Evolutionary conservation across 495 filamentous ascomycete species (phyloP), one percentile per base, ranked within the genome.

Genomic region (Lophiostoma macrostomum): DNA sequence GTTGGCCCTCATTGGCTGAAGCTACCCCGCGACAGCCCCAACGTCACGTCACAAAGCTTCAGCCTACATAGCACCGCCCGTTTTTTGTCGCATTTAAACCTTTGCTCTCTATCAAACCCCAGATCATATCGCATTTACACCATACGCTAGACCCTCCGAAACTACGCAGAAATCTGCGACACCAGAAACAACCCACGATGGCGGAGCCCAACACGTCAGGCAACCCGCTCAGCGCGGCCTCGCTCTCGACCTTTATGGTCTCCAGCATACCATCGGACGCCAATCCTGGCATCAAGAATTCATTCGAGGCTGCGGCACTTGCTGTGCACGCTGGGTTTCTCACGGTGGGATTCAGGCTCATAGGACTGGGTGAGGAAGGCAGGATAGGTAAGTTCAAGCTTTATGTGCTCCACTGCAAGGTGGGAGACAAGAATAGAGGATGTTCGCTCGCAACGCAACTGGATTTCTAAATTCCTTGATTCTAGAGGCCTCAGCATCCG

Each of bases 251-350:
- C 18, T 50, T 63, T 57, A 86, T 86, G 79, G 76, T 78, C 35
- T 69, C 77, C 14, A 81, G 79, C 36, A 76, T 64, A 66, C 82
- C 72, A 40, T 66, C 34, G 67, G 71, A 61, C 64, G 65, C 64
- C 68, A 73, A 68, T 64, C 78, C 64, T 67, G 77, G 83, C 52
- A 71, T 97, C 48, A 86, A 84, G 58, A 85, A 80, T 63, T 76
- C 87, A 1, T 86, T 86, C 68, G 94, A 97, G 71, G 89, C 87
- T 34, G 71, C 95, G 53, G 89, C 90, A 8, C 79, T 97, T 31
- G 83, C 93, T 59, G 75, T 80, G 32, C 91, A 98, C 67, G 88
- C 88, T 23, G 87, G 83, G 63, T 87, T 97, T 84, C 60, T 77
- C 23, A 81, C 83, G 4, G 80, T 91, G 8, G 88, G 82, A 37